These are phyloP conservation scores for Suhomyces chickasaworum DNA, from an alignment of 1,139 yeast genomes.

Conservation along the genomic window DNA sequence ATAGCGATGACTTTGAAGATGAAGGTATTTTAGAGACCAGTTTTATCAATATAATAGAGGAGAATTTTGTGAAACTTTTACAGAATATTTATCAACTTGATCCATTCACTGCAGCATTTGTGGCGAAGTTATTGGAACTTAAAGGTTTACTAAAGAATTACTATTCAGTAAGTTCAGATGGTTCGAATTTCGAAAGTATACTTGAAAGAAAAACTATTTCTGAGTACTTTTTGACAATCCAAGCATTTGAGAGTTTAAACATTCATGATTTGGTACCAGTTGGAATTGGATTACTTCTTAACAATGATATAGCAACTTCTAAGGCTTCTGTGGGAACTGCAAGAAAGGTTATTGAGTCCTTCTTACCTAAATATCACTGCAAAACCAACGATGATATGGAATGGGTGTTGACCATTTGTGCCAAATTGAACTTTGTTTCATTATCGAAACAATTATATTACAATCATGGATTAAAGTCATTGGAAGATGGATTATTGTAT, in stretches of 20 bases:
- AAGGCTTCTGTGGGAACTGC: conserved; percentile 25
- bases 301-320: conserved; percentile 31
- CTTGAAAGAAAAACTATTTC: conserved; percentile 48
- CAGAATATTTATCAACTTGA: conserved; percentile 64
- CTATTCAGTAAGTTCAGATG: conserved; percentile 25
- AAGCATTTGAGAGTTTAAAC: conserved; percentile 58
- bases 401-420: conserved; percentile 68
- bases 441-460: conserved; percentile 57
- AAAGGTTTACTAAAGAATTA: conserved; percentile 61
- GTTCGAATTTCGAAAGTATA: conserved; percentile 17
- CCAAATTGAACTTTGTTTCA: conserved; percentile 45
- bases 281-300: conserved; percentile 58
- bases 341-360: conserved; percentile 55
- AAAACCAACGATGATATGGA: conserved; percentile 74
- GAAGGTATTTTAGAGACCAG: conserved; percentile 50
- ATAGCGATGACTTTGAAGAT: conserved; percentile 28
- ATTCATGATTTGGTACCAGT: conserved; percentile 59
- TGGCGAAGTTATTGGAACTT: conserved; percentile 64
- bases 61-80: conserved; percentile 59
- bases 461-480: conserved; percentile 41
- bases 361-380: conserved; percentile 61
- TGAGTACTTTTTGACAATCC: conserved; percentile 60
- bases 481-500: conserved; percentile 49
- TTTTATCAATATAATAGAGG: conserved; percentile 60
- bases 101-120: conserved; percentile 66